Base-by-base conservation (phyloP, 139 green algal genomes). In the Chlamydomonas sp. region DNA sequence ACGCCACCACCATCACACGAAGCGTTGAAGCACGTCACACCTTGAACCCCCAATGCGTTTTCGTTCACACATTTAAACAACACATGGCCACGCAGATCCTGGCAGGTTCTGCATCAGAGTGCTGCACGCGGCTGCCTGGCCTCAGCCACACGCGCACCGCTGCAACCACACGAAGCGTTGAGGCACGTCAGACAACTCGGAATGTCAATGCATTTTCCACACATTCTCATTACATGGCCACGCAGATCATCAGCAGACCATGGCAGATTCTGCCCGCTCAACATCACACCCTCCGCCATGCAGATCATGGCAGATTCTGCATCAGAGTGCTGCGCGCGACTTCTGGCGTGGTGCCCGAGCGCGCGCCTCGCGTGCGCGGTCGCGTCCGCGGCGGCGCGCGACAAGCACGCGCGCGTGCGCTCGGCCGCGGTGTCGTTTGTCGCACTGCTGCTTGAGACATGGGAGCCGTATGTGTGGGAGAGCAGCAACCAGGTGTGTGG, bases 281-380 rank as follows among this genome's bases (percentile, higher is more conserved):
- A 8, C 58, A 26, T 39, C 16, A 62, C 20, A 43, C 4, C 35
- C 35, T 24, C 30, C 5, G 5, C 16, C 1, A 30, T 84, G 57
- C 73, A 88, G 65, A 73, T 91, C 28, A 89, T 91, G 79, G 82
- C 87, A 0, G 88, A 96, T 28, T 73, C 75, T 0, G 82, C 86
- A 22, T 3, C n/a, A n/a, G n/a, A n/a, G n/a, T n/a, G n/a, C n/a
- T n/a, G n/a, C n/a, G n/a, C n/a, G n/a, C n/a, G n/a, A n/a, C n/a
- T n/a, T n/a, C n/a, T n/a, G n/a, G n/a, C n/a, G n/a, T n/a, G n/a
- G n/a, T n/a, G n/a, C n/a, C n/a, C n/a, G n/a, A n/a, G n/a, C n/a
- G n/a, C n/a, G n/a, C n/a, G n/a, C n/a, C n/a, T n/a, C n/a, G n/a
- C n/a, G n/a, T n/a, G n/a, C n/a, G n/a, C n/a, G n/a, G n/a, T n/a